Base-by-base conservation (phyloP, 2,329 filamentous ascomycete genomes). In the Didymella sp. region DNA sequence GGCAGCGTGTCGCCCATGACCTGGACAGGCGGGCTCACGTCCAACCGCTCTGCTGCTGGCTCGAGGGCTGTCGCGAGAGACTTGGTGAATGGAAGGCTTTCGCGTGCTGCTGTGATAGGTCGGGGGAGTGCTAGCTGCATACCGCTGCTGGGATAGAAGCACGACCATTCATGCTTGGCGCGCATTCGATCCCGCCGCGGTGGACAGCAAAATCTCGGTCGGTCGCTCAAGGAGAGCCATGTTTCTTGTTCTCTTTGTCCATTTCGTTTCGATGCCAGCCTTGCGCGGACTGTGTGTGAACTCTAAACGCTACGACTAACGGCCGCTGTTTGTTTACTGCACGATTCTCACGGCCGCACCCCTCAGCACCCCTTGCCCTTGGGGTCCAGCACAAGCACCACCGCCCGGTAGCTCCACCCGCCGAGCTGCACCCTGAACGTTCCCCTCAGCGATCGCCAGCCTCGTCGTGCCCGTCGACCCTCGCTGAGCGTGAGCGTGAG, bases 131-230 rank as follows among this genome's bases (percentile, higher is more conserved):
- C 15, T 51, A 44, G 49, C 48, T 50, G 47, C 54, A 51, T 47
- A 50, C 54, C 48, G 54, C 42, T 37, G 54, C 48, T 51, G 48
- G 54, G 48, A 52, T 57, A 44, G 28, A 46, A 43, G 54, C 54
- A 52, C 49, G 54, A 57, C 47, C 54, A 52, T 43, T 40, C 35
- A 30, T 28, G 25, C 54, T 57, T 57, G 54, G 54, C 54, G 46
- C 41, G 48, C 54, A 51, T 51, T 51, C 24, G 37, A 51, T 52
- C 54, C 54, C 54, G 54, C 54, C 54, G 48, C 48, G 54, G 43
- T 57, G 54, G 54, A 57, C 48, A 57, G 54, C 54, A 57, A 57
- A 57, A 57, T 57, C 54, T 57, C 54, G 48, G 54, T 48, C 54
- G 43, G 54, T 46, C 54, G 54, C 48, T 48, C 35, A 19, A 42